Evolutionary conservation across 225 moss, liverwort and hornwort species (phyloP), one percentile per base, ranked within the genome.

Genomic region (Sphagnum contortum): DNA sequence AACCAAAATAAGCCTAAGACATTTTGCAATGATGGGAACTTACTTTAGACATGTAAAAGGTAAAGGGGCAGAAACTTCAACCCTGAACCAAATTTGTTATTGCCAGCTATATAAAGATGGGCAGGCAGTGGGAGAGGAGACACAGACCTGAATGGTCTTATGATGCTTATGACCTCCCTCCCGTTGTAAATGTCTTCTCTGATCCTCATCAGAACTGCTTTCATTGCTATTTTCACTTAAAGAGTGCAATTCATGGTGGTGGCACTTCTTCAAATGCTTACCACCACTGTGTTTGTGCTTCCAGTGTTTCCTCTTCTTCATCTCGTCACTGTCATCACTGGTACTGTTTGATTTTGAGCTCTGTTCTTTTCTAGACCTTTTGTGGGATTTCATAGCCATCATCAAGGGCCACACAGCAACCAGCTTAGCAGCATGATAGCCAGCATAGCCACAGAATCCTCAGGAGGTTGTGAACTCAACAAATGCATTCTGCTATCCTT

Each of bases 151-250:
- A 57, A 8, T 63, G 70, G 9, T 70, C 47, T 49, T 64, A 63
- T 56, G 70, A 48, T 70, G 70, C 70, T 70, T 70, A 57, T 63
- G 48, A 70, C 63, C 64, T 48, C 63, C 63, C 50, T 64, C 57
- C 9, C 56, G 47, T 4, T 62, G 62, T 11, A 56, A 57, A 4
- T 57, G 56, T 9, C 62, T 70, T 11, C 64, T 63, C 57, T 57
- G 62, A 63, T 63, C 64, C 46, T 63, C 70, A 53, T 49, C 57
- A 0, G 70, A 70, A 4, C 63, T 12, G 57, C 63, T 57, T 12
- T 70, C 63, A 49, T 70, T 57, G 13, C 57, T 63, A 47, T 70
- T 44, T 8, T 47, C 56, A 2, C 57, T 63, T 13, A 63, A 45
- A 57, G 63, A 63, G 48, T 49, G 12, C 4, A 57, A 64, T 12